phyloP scores from a whole-genome alignment of 106 monocot genomes.

The Dendrobium catenatum region DNA sequence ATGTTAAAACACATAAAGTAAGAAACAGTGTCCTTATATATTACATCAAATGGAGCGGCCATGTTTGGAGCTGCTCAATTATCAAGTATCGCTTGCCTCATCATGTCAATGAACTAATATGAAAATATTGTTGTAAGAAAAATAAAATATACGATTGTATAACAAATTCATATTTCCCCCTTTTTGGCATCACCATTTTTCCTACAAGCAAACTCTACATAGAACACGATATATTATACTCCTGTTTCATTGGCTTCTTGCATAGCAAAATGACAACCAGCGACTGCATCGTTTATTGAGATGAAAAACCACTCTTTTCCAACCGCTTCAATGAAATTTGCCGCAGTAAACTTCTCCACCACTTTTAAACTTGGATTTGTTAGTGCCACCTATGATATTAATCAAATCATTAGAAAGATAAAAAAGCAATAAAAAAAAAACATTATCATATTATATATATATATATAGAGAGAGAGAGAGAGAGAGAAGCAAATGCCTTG shows the following conservation, averaged over 20 bases:
- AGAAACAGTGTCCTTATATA: too few species aligned
- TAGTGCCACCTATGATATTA: conserved; percentile 1
- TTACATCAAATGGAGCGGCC: too few species aligned
- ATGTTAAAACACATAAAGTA: too few species aligned
- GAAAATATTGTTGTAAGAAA: too few species aligned
- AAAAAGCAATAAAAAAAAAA: neutral
- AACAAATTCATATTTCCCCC: too few species aligned
- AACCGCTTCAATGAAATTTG: conserved; percentile 2
- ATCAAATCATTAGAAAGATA: neutral
- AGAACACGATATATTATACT: too few species aligned
- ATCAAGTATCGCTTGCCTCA: too few species aligned
- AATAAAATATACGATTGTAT: too few species aligned
- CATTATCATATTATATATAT: neutral
- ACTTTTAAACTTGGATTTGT: conserved; percentile 20
- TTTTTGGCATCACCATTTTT: neutral
- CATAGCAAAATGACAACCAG: conserved; percentile 4
- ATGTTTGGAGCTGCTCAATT: too few species aligned
- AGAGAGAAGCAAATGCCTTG: neutral
- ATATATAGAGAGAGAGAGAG: too few species aligned
- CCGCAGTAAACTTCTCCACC: conserved; percentile 15
- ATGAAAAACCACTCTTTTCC: conserved; percentile 23
- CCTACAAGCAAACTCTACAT: too few species aligned
- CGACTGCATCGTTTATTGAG: conserved; percentile 9
- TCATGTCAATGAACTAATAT: too few species aligned
- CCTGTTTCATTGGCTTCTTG: conserved; percentile 6